Evolutionary conservation across 768 basidiomycete genomes (phyloP).

Genomic region (Favolaschia claudopus): DNA sequence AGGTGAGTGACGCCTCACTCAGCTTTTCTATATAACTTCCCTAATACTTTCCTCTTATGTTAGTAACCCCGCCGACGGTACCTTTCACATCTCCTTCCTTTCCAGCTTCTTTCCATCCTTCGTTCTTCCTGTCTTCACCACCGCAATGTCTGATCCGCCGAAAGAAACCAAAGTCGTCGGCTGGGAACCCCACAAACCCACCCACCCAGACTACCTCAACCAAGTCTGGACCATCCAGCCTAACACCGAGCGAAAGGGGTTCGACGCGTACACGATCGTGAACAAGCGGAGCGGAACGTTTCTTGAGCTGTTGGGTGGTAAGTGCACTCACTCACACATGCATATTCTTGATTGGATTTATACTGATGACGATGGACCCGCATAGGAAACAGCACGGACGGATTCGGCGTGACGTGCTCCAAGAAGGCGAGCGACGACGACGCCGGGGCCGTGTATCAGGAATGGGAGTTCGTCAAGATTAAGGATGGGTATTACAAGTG

Average conservation of each 20-base stretch:
- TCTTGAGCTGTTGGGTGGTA: slow-evolving; percentile 2
- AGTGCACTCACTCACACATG: slow-evolving; percentile 1
- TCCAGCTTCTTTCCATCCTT: neutral
- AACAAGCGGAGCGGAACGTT: slow-evolving; percentile 2
- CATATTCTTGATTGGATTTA: neutral
- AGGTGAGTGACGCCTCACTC: slow-evolving; percentile 5
- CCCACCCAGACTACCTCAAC: slow-evolving; percentile 1
- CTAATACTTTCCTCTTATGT: slow-evolving; percentile 1
- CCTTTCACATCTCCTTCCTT: neutral
- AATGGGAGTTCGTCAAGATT: slow-evolving; percentile 17
- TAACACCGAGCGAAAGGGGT: neutral
- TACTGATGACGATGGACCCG: neutral
- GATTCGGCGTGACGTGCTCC: slow-evolving; percentile 10
- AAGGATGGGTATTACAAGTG: slow-evolving; percentile 11
- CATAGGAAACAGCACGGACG: slow-evolving; percentile 12
- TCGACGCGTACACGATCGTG: slow-evolving; percentile 10
- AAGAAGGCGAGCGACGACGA: neutral
- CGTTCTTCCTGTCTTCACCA: no score
- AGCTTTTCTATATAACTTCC: neutral
- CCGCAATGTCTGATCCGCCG: no score
- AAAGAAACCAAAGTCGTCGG: slow-evolving; percentile 13
- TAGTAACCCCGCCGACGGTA: slow-evolving; percentile 6
- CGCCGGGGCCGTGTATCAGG: neutral
- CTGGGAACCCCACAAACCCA: slow-evolving; percentile 1
- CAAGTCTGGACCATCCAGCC: slow-evolving; percentile 8